Evolutionary conservation across 2,329 filamentous ascomycete species (phyloP), one percentile per base, ranked within the genome.

Genomic region (Rasamsonia emersonii): DNA sequence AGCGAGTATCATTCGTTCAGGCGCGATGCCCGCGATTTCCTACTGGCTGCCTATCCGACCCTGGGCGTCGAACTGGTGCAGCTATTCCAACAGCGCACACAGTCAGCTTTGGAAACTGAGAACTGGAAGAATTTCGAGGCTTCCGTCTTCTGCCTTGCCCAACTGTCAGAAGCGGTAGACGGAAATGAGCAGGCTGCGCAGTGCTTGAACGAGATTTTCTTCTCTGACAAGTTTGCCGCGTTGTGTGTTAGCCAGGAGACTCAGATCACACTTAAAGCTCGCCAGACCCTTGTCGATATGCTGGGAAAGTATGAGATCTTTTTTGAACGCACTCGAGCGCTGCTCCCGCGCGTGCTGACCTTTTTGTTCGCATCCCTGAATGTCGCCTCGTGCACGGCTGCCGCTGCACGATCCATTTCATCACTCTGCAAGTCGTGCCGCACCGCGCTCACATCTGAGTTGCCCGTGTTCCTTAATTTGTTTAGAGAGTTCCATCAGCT

Each of bases 41-140:
- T 66, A 8, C 51, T 64, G 9, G 56, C 61, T 5, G 54, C 56
- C 2, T 65, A 64, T 41, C 56, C 60, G 1, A 53, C 65, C 15
- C 39, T 67, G 8, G 64, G 64, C 1, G 50, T 60, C 15, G 57
- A 58, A 4, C 38, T 67, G 18, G 51, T 65, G 14, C 51, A 57
- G 21, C 54, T 62, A 4, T 59, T 66, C 28, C 56, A 62, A 28
- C 50, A 58, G 33, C 53, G 46, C 25, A 53, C 61, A 20, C 49
- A 47, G 9, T 41, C 44, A 4, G 50, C 59, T 9, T 45, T 60
- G n/a, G 28, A 42, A 14, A 46, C 41, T 14, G 44, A 49, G 14
- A 51, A 61, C 31, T 67, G 63, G 63, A 52, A 50, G 20, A 56
- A 50, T 6, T 64, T 65, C 19, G 64, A 67, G 42, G 61, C 60